These are phyloP conservation scores for Passiflora organensis DNA, from an alignment of 345 rosid species.

Conservation along the genomic window DNA sequence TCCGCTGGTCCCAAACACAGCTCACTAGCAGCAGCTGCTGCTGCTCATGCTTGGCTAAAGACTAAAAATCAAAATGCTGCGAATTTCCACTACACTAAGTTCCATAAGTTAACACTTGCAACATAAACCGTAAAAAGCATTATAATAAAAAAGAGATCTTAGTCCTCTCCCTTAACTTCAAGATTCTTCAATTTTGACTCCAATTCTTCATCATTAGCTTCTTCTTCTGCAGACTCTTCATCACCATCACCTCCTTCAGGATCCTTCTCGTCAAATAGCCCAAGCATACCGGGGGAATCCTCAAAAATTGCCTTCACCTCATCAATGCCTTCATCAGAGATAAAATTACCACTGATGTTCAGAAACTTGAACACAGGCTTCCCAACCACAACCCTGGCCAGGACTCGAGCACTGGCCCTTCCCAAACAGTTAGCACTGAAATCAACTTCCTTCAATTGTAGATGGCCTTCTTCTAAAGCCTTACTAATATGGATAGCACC, in stretches of 20 bases:
- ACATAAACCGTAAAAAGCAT: constrained; percentile 7
- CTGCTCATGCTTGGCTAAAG: constrained; percentile 9
- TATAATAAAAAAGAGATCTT: constrained; percentile 5
- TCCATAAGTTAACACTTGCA: constrained; percentile 8
- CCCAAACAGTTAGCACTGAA: constrained; percentile 51
- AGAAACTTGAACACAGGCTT: constrained; percentile 64
- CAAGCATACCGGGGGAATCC: constrained; percentile 60
- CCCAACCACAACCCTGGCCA: constrained; percentile 54
- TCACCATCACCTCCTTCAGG: constrained; percentile 68
- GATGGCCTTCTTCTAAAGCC: constrained; percentile 57
- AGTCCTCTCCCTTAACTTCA: constrained; percentile 48
- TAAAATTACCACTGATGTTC: constrained; percentile 62
- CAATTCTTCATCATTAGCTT: constrained; percentile 46
- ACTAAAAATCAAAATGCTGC: constrained; percentile 24
- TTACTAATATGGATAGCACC: constrained; percentile 60
- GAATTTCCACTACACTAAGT: constrained; percentile 11
- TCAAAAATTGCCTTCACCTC: constrained; percentile 66
- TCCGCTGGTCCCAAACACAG: neutral
- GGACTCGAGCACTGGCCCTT: constrained; percentile 61
- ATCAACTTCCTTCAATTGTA: constrained; percentile 52
- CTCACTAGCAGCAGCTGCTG: constrained; percentile 2
- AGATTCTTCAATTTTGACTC: constrained; percentile 69
- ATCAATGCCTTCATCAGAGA: constrained; percentile 83
- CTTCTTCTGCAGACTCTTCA: constrained; percentile 40
- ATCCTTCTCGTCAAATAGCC: constrained; percentile 73